Conservation (phyloP, 1,284 basidiomycete genomes). For the Sporisorium iseilematis-ciliati region DNA sequence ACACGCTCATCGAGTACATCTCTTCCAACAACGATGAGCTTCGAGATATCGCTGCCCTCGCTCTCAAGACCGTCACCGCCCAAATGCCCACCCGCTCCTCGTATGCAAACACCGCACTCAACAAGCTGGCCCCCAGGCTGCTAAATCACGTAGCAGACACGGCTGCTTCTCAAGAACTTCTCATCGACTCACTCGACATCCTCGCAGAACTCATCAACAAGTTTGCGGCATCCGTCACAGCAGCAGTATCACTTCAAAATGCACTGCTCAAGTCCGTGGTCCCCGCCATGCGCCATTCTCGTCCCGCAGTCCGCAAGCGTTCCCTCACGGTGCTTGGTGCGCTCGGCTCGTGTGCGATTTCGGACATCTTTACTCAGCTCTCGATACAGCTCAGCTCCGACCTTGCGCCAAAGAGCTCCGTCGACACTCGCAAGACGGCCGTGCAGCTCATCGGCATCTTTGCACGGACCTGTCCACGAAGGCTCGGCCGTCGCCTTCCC, state of each 20-base stretch:
- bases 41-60: constrained; percentile 90
- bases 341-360: constrained; percentile 71
- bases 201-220: constrained; percentile 89
- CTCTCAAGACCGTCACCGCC: constrained; percentile 91
- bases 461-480: constrained; percentile 59
- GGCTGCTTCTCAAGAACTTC: constrained; percentile 79
- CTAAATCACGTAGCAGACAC: constrained; percentile 74
- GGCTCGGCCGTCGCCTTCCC: constrained; percentile 55
- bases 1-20: constrained; percentile 85
- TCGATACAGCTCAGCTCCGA: constrained; percentile 48
- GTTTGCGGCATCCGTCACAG: constrained; percentile 70
- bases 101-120: constrained; percentile 82
- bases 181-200: constrained; percentile 89
- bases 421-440: constrained; percentile 77
- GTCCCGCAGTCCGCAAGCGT: constrained; percentile 57
- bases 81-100: constrained; percentile 85
- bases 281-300: constrained; percentile 45
- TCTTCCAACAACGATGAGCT: constrained; percentile 87
- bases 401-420: constrained; percentile 68
- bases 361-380: constrained; percentile 60
- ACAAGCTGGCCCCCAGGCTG: constrained; percentile 86
- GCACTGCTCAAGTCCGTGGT: constrained; percentile 80
- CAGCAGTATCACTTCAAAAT: constrained; percentile 70
- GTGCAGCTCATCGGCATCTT: constrained; percentile 82
- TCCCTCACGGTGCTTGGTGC: constrained; percentile 76